Conservation (phyloP, 495 filamentous ascomycete genomes). For the Penicillium desertorum region DNA sequence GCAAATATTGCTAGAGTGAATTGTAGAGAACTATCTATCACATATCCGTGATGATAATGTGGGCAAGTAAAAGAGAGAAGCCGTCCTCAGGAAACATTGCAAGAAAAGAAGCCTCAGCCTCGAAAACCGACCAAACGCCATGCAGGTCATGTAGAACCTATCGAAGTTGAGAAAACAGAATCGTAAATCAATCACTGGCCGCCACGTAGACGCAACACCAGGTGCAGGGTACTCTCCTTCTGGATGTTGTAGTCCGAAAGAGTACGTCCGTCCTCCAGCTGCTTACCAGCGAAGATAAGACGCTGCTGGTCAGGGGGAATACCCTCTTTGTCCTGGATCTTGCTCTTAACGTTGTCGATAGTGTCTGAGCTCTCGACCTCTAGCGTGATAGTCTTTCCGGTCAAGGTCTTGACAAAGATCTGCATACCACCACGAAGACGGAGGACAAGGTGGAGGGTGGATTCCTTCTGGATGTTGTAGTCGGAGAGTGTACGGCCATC, state of each 20-base stretch:
- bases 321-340: slow-evolving; percentile 93
- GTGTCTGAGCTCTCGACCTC: slow-evolving; percentile 89
- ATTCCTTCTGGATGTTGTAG: slow-evolving; percentile 99
- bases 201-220: slow-evolving; percentile 85
- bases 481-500: slow-evolving; percentile 91
- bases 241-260: slow-evolving; percentile 92
- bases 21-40: slow-evolving; percentile 20
- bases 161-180: slow-evolving; percentile 25
- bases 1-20: slow-evolving; percentile 18
- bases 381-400: slow-evolving; percentile 89
- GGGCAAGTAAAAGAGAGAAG: slow-evolving; percentile 31
- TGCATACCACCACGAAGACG: slow-evolving; percentile 98
- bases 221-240: slow-evolving; percentile 85
- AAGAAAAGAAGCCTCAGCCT: slow-evolving; percentile 32
- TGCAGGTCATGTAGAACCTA: slow-evolving; percentile 38
- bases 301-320: slow-evolving; percentile 89
- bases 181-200: slow-evolving; percentile 57
- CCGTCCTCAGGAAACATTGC: slow-evolving; percentile 21
- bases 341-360: slow-evolving; percentile 89
- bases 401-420: slow-evolving; percentile 92
- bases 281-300: slow-evolving; percentile 88
- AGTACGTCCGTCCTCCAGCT: slow-evolving; percentile 82
- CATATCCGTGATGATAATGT: not conserved
- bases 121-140: slow-evolving; percentile 48
- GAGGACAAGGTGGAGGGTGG: slow-evolving; percentile 94